These are phyloP conservation scores for Venturia carpophila DNA, from an alignment of 2,329 filamentous ascomycete genomes.

Conservation along the genomic window DNA sequence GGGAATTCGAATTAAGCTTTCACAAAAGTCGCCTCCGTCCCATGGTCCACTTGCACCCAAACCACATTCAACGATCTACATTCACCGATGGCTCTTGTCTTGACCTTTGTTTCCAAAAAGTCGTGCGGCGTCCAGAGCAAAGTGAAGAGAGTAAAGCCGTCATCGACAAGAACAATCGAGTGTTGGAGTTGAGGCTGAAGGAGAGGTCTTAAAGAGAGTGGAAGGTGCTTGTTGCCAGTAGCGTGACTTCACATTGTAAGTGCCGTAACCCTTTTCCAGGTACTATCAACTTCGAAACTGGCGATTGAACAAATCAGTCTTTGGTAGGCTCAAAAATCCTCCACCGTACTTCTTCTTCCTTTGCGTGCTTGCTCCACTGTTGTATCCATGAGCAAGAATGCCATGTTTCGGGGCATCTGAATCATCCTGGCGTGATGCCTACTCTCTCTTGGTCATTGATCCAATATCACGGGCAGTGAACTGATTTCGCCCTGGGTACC, in stretches of 20 bases:
- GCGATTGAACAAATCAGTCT: neutral
- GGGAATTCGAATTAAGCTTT: neutral
- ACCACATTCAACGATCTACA: neutral
- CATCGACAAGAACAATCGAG: neutral
- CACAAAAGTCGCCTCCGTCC: neutral
- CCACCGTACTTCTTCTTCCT: neutral
- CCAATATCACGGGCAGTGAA: neutral
- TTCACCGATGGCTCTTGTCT: neutral
- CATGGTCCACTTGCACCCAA: neutral
- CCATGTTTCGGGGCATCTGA: neutral
- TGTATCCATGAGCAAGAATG: neutral
- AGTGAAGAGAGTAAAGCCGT: neutral
- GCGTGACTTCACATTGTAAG: neutral
- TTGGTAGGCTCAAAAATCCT: neutral
- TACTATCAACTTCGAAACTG: neutral
- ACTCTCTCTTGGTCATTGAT: neutral
- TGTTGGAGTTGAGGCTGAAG: neutral
- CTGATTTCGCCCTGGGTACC: neutral
- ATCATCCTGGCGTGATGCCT: neutral
- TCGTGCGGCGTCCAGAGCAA: neutral
- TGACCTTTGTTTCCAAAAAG: neutral
- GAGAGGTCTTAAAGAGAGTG: neutral
- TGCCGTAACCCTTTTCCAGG: no score
- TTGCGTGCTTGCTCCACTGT: no score
- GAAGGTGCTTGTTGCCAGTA: neutral